Evolutionary conservation across 176 grass and related monocot genomes (phyloP), one percentile per base, ranked within the genome.

Genomic region (Secale cereale): DNA sequence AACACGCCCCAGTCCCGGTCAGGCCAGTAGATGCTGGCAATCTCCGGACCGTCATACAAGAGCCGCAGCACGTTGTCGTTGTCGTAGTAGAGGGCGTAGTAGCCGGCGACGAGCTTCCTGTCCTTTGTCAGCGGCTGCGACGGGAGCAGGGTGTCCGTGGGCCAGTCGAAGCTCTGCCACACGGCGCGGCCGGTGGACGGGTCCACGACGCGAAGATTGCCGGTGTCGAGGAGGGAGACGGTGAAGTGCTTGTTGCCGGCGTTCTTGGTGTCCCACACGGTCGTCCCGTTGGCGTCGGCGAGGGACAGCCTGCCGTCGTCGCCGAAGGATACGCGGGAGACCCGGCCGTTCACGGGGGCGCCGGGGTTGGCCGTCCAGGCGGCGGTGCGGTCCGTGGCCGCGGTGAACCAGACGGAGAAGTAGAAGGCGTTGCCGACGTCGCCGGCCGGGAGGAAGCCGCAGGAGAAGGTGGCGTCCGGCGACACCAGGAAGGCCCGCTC

Each of bases 401-500:
- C 37, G 32, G 85, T 85, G 77, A 82, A 93, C 88, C 87, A 90
- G 73, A 92, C 62, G 59, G 91, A 92, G 54, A 92, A 92, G 62
- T 60, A 23, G 83, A 88, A 92, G 26, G 84, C 68, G 76, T 92
- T 90, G 6, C 36, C 13, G 40, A 52, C 48, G 48, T 56, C 0
- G 0, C 77, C 84, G 36, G 74, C 76, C 3, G 35, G 40, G 10
- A 22, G 43, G 78, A 87, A 87, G 59, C 85, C 85, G 78, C 78
- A 81, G 23, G 85, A 76, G 79, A 86, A 86, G 56, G 56, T 81
- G 85, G 52, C 52, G 52, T 56, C 52, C 19, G 52, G 52, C 19
- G 52, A 56, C 19, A 56, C 52, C 52, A 56, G 4, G 28, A 69
- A 86, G 0, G 85, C 29, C 56, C 67, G 29, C 22, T n/a, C 67